These are phyloP conservation scores for Galerina sulciceps DNA, from an alignment of 768 basidiomycete genomes.

Conservation along the genomic window DNA sequence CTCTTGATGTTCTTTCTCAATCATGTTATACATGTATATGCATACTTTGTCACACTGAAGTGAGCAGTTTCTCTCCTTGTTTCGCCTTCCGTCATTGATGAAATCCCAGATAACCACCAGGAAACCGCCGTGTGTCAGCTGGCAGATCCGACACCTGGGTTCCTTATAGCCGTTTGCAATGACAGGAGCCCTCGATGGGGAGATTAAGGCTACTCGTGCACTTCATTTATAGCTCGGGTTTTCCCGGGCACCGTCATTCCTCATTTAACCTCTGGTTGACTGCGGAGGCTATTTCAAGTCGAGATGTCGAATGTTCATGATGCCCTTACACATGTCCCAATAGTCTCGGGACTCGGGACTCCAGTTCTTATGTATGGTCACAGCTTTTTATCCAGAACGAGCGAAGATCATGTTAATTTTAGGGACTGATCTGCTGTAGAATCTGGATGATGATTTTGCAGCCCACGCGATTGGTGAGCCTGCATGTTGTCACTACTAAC, in stretches of 20 bases:
- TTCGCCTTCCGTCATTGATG: slow-evolving; percentile 21
- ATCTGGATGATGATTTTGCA: slow-evolving; percentile 11
- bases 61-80: slow-evolving; percentile 15
- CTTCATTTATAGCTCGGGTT: slow-evolving; percentile 21
- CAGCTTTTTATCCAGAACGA: slow-evolving; percentile 23
- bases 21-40: slow-evolving; percentile 10
- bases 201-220: slow-evolving; percentile 3
- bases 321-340: background rate
- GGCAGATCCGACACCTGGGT: slow-evolving; percentile 13
- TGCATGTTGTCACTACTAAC: background rate
- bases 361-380: slow-evolving; percentile 6
- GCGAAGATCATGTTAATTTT: slow-evolving; percentile 28
- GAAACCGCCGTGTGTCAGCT: slow-evolving; percentile 11
- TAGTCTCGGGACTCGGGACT: slow-evolving; percentile 13
- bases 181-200: slow-evolving; percentile 13
- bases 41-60: slow-evolving; percentile 13
- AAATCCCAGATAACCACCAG: slow-evolving; percentile 11
- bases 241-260: slow-evolving; percentile 19
- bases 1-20: slow-evolving; percentile 7
- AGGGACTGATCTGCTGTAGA: slow-evolving; percentile 13
- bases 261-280: slow-evolving; percentile 17
- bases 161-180: slow-evolving; percentile 15
- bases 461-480: slow-evolving; percentile 17
- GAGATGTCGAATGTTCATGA: slow-evolving; percentile 10
- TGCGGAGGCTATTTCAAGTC: slow-evolving; percentile 20